Percentiles rank a stretch among this genome's conserved stretches.
Evolutionary conservation across 768 basidiomycete genomes (phyloP).

Genomic region (Pisolithus sp.): DNA sequence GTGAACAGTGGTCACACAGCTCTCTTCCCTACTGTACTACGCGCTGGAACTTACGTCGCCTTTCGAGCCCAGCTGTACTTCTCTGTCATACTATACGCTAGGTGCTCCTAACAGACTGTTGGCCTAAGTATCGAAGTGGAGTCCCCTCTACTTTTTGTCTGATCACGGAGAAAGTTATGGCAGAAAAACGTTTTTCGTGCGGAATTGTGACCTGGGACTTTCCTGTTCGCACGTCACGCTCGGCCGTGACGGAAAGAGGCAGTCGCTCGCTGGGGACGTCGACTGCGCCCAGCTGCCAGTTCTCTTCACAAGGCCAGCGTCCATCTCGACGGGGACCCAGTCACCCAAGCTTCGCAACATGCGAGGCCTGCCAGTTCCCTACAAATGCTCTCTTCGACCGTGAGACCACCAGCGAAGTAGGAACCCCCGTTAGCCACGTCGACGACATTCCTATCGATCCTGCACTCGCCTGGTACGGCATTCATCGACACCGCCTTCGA

Average conservation of each 20-base stretch:
- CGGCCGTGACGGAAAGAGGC: constrained; percentile 23
- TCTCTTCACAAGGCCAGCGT: constrained; percentile 6
- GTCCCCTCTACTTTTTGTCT: too few relatives aligned
- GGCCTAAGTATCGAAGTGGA: too few relatives aligned
- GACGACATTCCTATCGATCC: constrained; percentile 81
- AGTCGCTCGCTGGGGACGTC: constrained; percentile 32
- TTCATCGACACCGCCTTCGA: constrained; percentile 51
- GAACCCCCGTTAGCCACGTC: constrained; percentile 50
- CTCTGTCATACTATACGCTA: too few relatives aligned
- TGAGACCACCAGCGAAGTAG: constrained; percentile 53
- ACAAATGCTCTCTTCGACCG: constrained; percentile 39
- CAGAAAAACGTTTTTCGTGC: constrained; percentile 9
- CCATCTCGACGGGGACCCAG: constrained; percentile 8
- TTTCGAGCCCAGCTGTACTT: too few relatives aligned
- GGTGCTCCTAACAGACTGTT: too few relatives aligned
- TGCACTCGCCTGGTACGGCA: constrained; percentile 43
- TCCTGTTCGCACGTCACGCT: constrained; percentile 23
- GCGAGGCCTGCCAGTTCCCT: constrained; percentile 55
- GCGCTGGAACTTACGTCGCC: too few relatives aligned
- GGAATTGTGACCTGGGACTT: constrained; percentile 23
- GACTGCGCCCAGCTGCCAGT: constrained; percentile 21
- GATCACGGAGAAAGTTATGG: background rate
- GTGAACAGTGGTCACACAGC: background rate
- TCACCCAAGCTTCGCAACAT: constrained; percentile 29
- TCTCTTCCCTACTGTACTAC: background rate